Evolutionary conservation across 148 eudicot genomes (phyloP).

Genomic region (Gaultheria prostrata): DNA sequence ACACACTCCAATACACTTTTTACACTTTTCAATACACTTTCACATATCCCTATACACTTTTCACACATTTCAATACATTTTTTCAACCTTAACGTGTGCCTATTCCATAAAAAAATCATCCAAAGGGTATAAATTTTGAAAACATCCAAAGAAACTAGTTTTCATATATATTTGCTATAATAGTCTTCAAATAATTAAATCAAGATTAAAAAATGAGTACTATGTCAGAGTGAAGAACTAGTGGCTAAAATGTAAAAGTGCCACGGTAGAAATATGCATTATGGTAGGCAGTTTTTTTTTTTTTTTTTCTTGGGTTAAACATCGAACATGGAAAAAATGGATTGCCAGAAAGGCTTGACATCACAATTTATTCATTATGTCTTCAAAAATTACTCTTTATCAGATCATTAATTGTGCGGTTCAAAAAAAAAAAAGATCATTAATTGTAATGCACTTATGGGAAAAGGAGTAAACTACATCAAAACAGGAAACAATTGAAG

Average conservation of each 20-base stretch:
- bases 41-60: too few relatives aligned
- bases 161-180: not conserved
- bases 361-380: not conserved
- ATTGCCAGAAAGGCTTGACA: not conserved
- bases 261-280: not conserved
- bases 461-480: not conserved
- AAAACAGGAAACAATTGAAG: not conserved
- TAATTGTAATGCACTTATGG: conserved; percentile 21
- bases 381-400: not conserved
- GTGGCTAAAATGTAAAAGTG: not conserved
- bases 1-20: too few relatives aligned
- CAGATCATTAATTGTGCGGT: too few relatives aligned
- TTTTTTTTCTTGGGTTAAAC: not conserved
- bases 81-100: too few relatives aligned
- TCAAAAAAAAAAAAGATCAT: not conserved
- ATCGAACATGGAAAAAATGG: not conserved
- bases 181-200: not conserved
- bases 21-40: too few relatives aligned
- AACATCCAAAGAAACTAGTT: not conserved
- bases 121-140: not conserved
- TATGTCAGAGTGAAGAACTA: not conserved
- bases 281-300: not conserved
- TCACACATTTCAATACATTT: too few relatives aligned
- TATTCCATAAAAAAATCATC: too few relatives aligned
- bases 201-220: not conserved